A percentile compares a stretch with the other conserved stretches of the same genome.
phyloP scores from a whole-genome alignment of 768 basidiomycete genomes.

The Leccinum sublutescens region DNA sequence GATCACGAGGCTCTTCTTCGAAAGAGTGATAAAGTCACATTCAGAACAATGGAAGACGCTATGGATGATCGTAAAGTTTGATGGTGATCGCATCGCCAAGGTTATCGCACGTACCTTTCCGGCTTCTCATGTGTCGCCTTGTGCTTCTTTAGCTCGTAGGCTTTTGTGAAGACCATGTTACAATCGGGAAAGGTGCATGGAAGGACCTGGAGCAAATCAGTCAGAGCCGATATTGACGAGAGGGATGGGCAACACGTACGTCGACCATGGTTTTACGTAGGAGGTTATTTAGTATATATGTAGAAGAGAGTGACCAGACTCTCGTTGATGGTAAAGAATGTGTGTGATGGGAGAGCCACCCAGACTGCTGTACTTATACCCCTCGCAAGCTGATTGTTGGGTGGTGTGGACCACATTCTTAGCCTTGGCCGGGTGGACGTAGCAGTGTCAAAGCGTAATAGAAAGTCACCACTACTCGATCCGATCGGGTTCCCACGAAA shows the following conservation, averaged over 20 bases:
- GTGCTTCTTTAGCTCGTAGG: slow-evolving; percentile 25
- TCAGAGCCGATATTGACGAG: background rate
- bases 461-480: no score
- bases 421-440: background rate
- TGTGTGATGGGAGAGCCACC: background rate
- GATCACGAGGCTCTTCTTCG: slow-evolving; percentile 22
- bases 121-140: slow-evolving; percentile 14
- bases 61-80: background rate
- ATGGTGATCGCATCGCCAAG: background rate
- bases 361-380: slow-evolving; percentile 12
- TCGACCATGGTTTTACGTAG: slow-evolving; percentile 8
- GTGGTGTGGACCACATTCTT: background rate
- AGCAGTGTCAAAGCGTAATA: slow-evolving; percentile 8
- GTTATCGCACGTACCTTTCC: slow-evolving; percentile 1
- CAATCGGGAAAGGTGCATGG: slow-evolving; percentile 16
- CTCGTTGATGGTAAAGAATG: slow-evolving; percentile 1
- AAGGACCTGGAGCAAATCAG: slow-evolving; percentile 4
- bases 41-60: slow-evolving; percentile 22
- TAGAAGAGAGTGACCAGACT: slow-evolving; percentile 20
- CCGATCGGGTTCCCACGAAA: no score
- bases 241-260: background rate
- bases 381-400: no score
- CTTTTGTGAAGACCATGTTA: slow-evolving; percentile 12
- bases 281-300: background rate
- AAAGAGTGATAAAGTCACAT: slow-evolving; percentile 19